Evolutionary conservation across 257 asterid genomes (phyloP).

Genomic region (Linaria vulgaris): DNA sequence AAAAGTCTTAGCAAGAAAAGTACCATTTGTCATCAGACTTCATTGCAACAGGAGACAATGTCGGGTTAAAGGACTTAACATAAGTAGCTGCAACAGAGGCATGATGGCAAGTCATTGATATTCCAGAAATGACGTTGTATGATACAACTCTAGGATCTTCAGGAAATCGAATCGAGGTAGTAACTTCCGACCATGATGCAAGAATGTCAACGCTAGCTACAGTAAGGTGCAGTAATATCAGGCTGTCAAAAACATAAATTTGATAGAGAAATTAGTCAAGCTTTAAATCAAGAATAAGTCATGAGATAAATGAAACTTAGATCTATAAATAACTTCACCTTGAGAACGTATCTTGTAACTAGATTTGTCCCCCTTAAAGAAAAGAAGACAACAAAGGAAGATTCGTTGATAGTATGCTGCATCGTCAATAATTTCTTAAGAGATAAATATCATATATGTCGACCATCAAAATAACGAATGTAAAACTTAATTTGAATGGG

Average conservation of each 20-base stretch:
- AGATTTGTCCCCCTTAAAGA: conserved; percentile 72
- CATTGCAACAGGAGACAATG: conserved; percentile 70
- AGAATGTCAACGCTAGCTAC: conserved; percentile 66
- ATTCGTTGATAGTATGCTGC: conserved; percentile 48
- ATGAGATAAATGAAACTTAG: background rate
- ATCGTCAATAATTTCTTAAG: background rate
- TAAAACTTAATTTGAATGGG: background rate
- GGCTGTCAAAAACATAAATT: conserved; percentile 39
- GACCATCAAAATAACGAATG: background rate
- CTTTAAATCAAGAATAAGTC: background rate
- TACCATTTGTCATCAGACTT: too few relatives aligned
- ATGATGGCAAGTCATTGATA: conserved; percentile 79
- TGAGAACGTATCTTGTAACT: conserved; percentile 46
- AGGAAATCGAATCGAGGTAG: conserved; percentile 35
- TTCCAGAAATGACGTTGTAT: conserved; percentile 58
- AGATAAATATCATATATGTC: background rate
- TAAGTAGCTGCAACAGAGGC: conserved; percentile 69
- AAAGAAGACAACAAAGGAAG: conserved; percentile 59
- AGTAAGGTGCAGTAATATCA: conserved; percentile 70
- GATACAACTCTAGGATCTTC: conserved; percentile 45
- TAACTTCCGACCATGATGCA: conserved; percentile 67
- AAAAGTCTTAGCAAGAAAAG: too few relatives aligned
- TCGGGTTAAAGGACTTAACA: conserved; percentile 59
- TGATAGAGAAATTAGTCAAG: background rate
- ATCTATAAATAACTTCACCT: conserved; percentile 33